Evolutionary conservation across 2,329 filamentous ascomycete species (phyloP).

Genomic region (Graphilbum ipis-grandicollis): DNA sequence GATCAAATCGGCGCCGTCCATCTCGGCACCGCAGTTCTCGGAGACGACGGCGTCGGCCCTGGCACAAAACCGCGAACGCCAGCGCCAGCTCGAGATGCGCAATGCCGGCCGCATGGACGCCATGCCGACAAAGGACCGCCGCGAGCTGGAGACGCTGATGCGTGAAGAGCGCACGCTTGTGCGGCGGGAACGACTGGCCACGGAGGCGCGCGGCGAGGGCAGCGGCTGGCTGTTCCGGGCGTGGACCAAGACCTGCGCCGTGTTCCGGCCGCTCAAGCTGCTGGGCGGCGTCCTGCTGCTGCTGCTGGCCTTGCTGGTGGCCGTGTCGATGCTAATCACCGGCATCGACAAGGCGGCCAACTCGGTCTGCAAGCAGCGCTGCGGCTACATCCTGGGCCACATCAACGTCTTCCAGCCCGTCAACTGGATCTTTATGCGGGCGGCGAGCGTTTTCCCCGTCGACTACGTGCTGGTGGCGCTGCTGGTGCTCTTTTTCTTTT

Average conservation of each 20-base stretch:
- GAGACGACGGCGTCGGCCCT: conserved; percentile 66
- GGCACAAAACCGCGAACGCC: conserved; percentile 76
- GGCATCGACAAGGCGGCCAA: conserved; percentile 94
- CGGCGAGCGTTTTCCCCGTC: conserved; percentile 70
- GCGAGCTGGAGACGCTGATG: conserved; percentile 72
- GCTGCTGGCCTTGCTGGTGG: conserved; percentile 56
- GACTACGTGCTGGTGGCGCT: conserved; percentile 83
- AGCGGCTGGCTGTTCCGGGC: conserved; percentile 52
- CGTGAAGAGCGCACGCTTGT: conserved; percentile 87
- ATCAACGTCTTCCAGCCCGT: conserved; percentile 91
- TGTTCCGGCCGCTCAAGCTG: conserved; percentile 79
- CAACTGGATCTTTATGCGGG: conserved; percentile 74
- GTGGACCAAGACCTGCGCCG: conserved; percentile 66
- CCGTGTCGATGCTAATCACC: conserved; percentile 87
- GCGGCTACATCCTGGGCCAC: conserved; percentile 75
- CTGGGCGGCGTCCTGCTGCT: conserved; percentile 68
- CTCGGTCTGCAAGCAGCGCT: conserved; percentile 76
- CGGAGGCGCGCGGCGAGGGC: conserved; percentile 66
- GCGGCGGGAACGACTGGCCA: conserved; percentile 71
- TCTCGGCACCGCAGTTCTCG: conserved; percentile 65
- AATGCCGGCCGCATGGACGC: conserved; percentile 58
- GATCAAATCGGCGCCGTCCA: conserved; percentile 78
- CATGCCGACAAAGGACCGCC: conserved; percentile 68
- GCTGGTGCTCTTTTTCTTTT: conserved; percentile 74
- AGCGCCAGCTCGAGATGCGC: conserved; percentile 77